Conservation (phyloP, 495 filamentous ascomycete genomes). For the Penicillium macrosclerotiorum region DNA sequence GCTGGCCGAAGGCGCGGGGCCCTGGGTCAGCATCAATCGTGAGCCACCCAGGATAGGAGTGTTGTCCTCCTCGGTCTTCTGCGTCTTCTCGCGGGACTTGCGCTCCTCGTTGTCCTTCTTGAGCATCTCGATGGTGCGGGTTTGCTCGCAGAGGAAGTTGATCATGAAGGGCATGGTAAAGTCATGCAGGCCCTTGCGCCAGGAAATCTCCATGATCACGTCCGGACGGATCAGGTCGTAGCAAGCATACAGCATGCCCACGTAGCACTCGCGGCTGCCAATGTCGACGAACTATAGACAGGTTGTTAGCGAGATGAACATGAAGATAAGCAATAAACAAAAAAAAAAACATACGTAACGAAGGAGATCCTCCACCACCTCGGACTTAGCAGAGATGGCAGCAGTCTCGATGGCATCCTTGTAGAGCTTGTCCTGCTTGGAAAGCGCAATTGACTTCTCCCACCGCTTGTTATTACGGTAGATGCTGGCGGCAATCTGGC, state of each 20-base stretch:
- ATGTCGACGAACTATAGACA: slow-evolving; percentile 89
- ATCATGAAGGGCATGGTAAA: slow-evolving; percentile 99
- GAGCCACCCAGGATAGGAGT: slow-evolving; percentile 89
- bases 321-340: background rate
- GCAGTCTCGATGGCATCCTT: slow-evolving; percentile 99
- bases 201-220: slow-evolving; percentile 91
- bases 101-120: slow-evolving; percentile 98
- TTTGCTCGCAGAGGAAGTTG: slow-evolving; percentile 91
- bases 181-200: slow-evolving; percentile 92
- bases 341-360: slow-evolving; percentile 74
- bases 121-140: slow-evolving; percentile 74
- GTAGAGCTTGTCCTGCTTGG: slow-evolving; percentile 99
- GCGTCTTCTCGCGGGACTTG: slow-evolving; percentile 80
- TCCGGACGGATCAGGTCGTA: slow-evolving; percentile 95
- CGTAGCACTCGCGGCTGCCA: slow-evolving; percentile 97
- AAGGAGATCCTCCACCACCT: slow-evolving; percentile 92
- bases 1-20: slow-evolving; percentile 59
- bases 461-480: slow-evolving; percentile 99
- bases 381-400: slow-evolving; percentile 86
- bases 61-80: slow-evolving; percentile 86
- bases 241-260: slow-evolving; percentile 98
- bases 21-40: slow-evolving; percentile 98
- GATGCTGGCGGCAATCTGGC: slow-evolving; percentile 96
- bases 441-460: slow-evolving; percentile 98
- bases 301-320: slow-evolving; percentile 28